These are phyloP conservation scores for Penicillium atrosanguineum DNA, from an alignment of 495 filamentous ascomycete species.

Conservation along the genomic window DNA sequence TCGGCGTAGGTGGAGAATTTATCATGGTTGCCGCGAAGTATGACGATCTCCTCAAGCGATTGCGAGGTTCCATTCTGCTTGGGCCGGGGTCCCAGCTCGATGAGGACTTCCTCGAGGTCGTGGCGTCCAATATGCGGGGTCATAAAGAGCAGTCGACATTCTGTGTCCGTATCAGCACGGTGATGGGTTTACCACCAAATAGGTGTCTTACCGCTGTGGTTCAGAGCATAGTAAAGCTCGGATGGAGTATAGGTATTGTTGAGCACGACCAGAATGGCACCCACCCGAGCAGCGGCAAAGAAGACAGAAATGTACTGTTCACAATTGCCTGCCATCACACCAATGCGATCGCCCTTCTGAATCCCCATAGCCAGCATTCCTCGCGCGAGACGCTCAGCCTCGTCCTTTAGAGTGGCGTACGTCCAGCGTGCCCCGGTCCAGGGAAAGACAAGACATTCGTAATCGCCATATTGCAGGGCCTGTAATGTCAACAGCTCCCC, in stretches of 20 bases:
- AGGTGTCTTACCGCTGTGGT: conserved; percentile 54
- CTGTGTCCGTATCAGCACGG: conserved; percentile 17
- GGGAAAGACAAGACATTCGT: conserved; percentile 62
- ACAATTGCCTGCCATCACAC: conserved; percentile 70
- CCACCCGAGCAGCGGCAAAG: conserved; percentile 65
- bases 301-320: conserved; percentile 67
- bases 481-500: conserved; percentile 61
- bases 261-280: conserved; percentile 64
- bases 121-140: conserved; percentile 58
- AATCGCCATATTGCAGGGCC: conserved; percentile 55
- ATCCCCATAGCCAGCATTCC: conserved; percentile 59
- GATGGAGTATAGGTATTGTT: conserved; percentile 70
- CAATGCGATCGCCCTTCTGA: conserved; percentile 61
- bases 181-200: background rate
- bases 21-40: conserved; percentile 51
- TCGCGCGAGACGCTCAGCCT: conserved; percentile 56
- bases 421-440: conserved; percentile 68
- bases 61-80: conserved; percentile 29
- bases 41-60: conserved; percentile 48
- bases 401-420: conserved; percentile 60
- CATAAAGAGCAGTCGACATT: conserved; percentile 63
- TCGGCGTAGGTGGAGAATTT: conserved; percentile 52
- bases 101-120: conserved; percentile 52
- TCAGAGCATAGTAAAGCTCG: conserved; percentile 62
- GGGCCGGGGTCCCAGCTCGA: conserved; percentile 43